Conservation (phyloP, 345 rosid species). For the Iberis pinnata region DNA sequence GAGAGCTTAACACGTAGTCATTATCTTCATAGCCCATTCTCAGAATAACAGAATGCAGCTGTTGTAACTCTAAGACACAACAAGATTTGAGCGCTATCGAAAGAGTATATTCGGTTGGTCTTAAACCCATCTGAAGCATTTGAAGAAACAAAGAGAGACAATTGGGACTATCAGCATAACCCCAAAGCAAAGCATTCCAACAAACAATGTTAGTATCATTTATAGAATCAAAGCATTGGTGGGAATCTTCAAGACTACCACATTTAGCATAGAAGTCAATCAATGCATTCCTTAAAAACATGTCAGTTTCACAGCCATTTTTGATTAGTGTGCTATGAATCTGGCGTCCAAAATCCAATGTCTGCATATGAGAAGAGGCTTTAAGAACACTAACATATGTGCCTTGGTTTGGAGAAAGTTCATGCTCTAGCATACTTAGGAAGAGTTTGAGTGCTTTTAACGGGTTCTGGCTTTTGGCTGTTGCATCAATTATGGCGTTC, state of each 20-base stretch:
- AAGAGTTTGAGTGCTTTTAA: conserved; percentile 43
- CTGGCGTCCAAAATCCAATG: conserved; percentile 38
- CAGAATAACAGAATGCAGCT: conserved; percentile 58
- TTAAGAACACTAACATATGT: conserved; percentile 48
- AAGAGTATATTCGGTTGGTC: conserved; percentile 68
- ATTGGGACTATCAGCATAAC: conserved; percentile 42
- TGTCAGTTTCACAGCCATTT: conserved; percentile 41
- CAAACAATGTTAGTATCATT: conserved; percentile 56
- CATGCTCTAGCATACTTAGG: conserved; percentile 39
- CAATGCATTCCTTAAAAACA: conserved; percentile 55
- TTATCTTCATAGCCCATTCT: conserved; percentile 59
- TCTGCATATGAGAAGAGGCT: conserved; percentile 37
- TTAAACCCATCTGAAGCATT: conserved; percentile 53
- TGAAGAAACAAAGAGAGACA: conserved; percentile 39
- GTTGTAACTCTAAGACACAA: conserved; percentile 35
- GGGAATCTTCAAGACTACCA: conserved; percentile 47
- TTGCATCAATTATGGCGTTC: conserved; percentile 58
- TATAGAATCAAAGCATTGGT: conserved; percentile 48
- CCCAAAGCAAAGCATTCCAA: conserved; percentile 74
- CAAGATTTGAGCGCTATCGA: conserved; percentile 51
- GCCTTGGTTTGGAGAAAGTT: conserved; percentile 40
- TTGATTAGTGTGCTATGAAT: conserved; percentile 53
- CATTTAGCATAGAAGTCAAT: conserved; percentile 69
- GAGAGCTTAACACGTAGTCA: conserved; percentile 59
- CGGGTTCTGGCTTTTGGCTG: conserved; percentile 41